Percentiles rank a stretch among this genome's conserved stretches.
Evolutionary conservation across 345 rosid genomes (phyloP).

Genomic region (Dovyalis caffra): DNA sequence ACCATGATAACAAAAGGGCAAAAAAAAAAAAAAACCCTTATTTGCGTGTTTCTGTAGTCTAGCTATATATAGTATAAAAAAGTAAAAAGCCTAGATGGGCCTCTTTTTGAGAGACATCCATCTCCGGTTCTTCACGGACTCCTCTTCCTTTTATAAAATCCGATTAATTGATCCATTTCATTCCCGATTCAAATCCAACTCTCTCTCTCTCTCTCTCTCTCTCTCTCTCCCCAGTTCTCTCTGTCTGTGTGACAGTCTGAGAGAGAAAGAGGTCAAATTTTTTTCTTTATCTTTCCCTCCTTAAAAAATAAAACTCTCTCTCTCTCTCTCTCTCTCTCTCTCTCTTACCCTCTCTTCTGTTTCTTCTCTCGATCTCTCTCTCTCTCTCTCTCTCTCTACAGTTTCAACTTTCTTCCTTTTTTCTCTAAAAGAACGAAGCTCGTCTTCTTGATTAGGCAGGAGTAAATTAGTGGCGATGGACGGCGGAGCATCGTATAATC

Average conservation of each 20-base stretch:
- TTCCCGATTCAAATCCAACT: constrained; percentile 26
- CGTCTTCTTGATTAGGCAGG: background rate
- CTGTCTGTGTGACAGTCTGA: background rate
- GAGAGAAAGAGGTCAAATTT: constrained; percentile 2
- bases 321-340: background rate
- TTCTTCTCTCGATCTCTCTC: background rate
- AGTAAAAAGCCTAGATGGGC: no score
- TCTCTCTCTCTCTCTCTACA: background rate
- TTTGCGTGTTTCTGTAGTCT: no score
- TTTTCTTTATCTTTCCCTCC: constrained; percentile 21
- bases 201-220: background rate
- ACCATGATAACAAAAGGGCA: background rate
- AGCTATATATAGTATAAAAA: no score
- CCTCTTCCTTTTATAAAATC: constrained; percentile 14
- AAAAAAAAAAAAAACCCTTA: no score
- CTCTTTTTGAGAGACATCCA: background rate
- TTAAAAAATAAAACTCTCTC: background rate
- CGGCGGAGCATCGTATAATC: constrained; percentile 22
- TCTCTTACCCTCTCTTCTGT: background rate
- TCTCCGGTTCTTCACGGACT: constrained; percentile 8
- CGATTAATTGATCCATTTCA: constrained; percentile 19
- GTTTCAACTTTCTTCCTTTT: background rate
- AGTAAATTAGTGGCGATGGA: constrained; percentile 8
- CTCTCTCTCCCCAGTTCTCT: no score
- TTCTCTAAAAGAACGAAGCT: background rate